Evolutionary conservation across 805 yeast genomes (phyloP).

Genomic region (Hanseniaspora pseudoguilliermondii): DNA sequence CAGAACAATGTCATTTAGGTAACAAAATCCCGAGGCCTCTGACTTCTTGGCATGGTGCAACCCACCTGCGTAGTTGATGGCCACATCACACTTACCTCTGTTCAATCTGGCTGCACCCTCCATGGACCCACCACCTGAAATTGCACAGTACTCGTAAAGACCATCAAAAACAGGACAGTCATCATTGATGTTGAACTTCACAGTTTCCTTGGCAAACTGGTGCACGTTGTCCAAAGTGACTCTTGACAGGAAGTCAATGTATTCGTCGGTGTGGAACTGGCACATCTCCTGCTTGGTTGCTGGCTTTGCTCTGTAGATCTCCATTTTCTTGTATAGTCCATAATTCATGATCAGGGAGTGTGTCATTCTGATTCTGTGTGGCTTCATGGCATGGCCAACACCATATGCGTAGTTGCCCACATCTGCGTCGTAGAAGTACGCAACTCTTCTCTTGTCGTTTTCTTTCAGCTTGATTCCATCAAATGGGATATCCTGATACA

Average conservation of each 20-base stretch:
- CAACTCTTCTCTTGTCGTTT: constrained; percentile 44
- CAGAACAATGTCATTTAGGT: constrained; percentile 77
- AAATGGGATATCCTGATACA: constrained; percentile 45
- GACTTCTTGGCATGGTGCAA: constrained; percentile 84
- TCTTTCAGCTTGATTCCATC: constrained; percentile 48
- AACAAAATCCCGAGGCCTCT: constrained; percentile 85
- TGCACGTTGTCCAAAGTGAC: constrained; percentile 89
- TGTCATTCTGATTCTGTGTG: constrained; percentile 97
- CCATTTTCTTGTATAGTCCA: constrained; percentile 93
- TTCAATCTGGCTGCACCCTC: constrained; percentile 82
- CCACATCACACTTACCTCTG: constrained; percentile 78
- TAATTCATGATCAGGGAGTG: constrained; percentile 94
- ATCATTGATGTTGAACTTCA: constrained; percentile 81
- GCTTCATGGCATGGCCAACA: constrained; percentile 98
- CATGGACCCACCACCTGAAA: constrained; percentile 86
- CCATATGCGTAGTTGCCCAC: constrained; percentile 98
- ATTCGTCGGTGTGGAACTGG: constrained; percentile 96
- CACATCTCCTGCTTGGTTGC: constrained; percentile 98
- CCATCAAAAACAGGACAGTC: constrained; percentile 96
- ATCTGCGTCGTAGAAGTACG: constrained; percentile 77
- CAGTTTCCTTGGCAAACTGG: constrained; percentile 73
- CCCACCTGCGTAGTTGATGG: constrained; percentile 90
- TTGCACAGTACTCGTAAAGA: constrained; percentile 74
- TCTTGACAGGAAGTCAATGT: constrained; percentile 78
- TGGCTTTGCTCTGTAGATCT: constrained; percentile 90